Evolutionary conservation across 2,329 filamentous ascomycete genomes (phyloP).

Genomic region (Hymenoscyphus repandus): DNA sequence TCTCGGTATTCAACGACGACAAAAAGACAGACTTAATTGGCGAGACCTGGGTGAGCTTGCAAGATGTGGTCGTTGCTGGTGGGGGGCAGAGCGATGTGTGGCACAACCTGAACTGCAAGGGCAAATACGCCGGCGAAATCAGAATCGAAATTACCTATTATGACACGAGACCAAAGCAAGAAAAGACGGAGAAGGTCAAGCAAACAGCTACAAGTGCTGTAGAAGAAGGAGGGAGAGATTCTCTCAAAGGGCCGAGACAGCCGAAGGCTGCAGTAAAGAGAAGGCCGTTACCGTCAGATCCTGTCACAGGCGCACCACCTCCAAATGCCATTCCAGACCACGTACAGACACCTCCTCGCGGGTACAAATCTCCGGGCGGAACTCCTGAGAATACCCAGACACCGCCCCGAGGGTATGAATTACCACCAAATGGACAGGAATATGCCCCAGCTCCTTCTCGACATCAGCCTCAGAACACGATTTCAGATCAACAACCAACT

Average conservation of each 20-base stretch:
- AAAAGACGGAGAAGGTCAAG: slow-evolving; percentile 56
- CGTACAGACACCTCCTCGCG: slow-evolving; percentile 41
- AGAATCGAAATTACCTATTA: slow-evolving; percentile 96
- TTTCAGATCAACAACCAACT: slow-evolving; percentile 22
- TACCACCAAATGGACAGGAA: slow-evolving; percentile 37
- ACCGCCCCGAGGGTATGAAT: slow-evolving; percentile 38
- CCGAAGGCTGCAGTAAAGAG: slow-evolving; percentile 67
- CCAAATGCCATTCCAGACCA: slow-evolving; percentile 31
- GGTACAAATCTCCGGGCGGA: slow-evolving; percentile 35
- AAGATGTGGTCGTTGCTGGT: slow-evolving; percentile 73
- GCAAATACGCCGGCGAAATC: slow-evolving; percentile 94
- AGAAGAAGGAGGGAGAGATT: slow-evolving; percentile 30
- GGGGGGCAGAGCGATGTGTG: slow-evolving; percentile 93
- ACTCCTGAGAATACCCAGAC: slow-evolving; percentile 23
- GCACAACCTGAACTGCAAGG: slow-evolving; percentile 81
- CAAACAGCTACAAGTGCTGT: slow-evolving; percentile 31
- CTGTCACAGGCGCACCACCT: slow-evolving; percentile 45
- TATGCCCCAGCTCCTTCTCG: slow-evolving; percentile 43
- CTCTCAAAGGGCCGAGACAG: slow-evolving; percentile 39
- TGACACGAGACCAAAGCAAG: slow-evolving; percentile 76
- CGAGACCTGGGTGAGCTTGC: slow-evolving; percentile 83
- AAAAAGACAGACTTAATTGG: slow-evolving; percentile 97
- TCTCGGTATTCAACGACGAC: slow-evolving; percentile 97
- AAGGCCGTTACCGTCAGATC: slow-evolving; percentile 76
- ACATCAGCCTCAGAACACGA: slow-evolving; percentile 24